Evolutionary conservation across 345 rosid species (phyloP).

Genomic region (Gossypium anomalum): DNA sequence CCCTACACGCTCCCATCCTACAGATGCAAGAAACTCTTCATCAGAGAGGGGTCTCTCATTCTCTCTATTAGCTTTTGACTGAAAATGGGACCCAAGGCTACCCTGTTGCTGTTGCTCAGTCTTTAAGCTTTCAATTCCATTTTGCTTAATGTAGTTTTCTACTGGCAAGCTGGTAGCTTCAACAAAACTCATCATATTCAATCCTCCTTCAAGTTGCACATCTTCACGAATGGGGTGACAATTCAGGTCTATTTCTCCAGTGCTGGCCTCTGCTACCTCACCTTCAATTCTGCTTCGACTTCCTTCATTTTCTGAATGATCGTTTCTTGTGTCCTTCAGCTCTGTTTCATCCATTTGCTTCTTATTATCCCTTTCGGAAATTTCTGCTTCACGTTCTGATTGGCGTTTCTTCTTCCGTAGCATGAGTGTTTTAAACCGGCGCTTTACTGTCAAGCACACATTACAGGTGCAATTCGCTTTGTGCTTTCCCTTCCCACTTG

Average conservation of each 20-base stretch:
- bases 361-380: constrained; percentile 28
- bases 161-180: constrained; percentile 14
- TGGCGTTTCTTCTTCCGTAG: constrained; percentile 79
- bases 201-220: constrained; percentile 25
- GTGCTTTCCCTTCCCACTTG: constrained; percentile 94
- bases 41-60: constrained; percentile 29
- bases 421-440: constrained; percentile 90
- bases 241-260: constrained; percentile 53
- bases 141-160: constrained; percentile 24
- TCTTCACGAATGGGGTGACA: constrained; percentile 46
- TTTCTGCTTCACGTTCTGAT: constrained; percentile 54
- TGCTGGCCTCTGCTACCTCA: constrained; percentile 37
- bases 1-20: constrained; percentile 29
- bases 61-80: constrained; percentile 21
- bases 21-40: constrained; percentile 35
- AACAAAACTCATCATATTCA: constrained; percentile 24
- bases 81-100: constrained; percentile 21
- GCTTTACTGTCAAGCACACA: constrained; percentile 90
- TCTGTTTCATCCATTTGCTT: constrained; percentile 30
- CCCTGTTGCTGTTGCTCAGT: constrained; percentile 30
- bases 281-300: constrained; percentile 26
- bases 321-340: constrained; percentile 20
- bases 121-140: constrained; percentile 21
- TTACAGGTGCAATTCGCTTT: constrained; percentile 68
- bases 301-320: constrained; percentile 31